phyloP scores from a whole-genome alignment of 176 grass and related monocot genomes.

The maize (Zea mays) region DNA sequence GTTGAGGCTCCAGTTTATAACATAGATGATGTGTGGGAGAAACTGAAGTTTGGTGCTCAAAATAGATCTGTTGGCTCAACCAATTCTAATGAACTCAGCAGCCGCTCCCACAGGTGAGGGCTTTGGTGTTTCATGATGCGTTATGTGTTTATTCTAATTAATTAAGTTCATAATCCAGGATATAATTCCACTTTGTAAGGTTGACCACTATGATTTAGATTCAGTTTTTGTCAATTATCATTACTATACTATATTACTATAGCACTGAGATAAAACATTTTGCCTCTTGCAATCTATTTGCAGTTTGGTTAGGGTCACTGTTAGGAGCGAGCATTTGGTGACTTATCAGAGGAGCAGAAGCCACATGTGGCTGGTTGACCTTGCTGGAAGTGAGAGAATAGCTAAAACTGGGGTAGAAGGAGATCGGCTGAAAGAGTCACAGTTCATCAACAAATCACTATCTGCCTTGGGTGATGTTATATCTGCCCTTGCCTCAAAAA shows the following conservation, averaged over 20 bases:
- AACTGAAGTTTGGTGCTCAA: slow-evolving; percentile 62
- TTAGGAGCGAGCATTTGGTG: slow-evolving; percentile 66
- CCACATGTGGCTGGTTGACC: slow-evolving; percentile 89
- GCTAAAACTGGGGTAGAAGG: slow-evolving; percentile 86
- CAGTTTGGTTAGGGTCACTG: slow-evolving; percentile 87
- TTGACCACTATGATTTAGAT: slow-evolving; percentile 8
- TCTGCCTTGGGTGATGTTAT: slow-evolving; percentile 95
- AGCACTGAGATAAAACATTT: slow-evolving; percentile 23
- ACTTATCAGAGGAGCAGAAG: slow-evolving; percentile 63
- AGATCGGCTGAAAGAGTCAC: slow-evolving; percentile 81
- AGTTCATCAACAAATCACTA: slow-evolving; percentile 93
- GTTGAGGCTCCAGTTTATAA: slow-evolving; percentile 60
- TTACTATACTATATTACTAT: not conserved
- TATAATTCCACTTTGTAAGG: not conserved
- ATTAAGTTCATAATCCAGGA: slow-evolving; percentile 23
- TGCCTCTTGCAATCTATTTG: slow-evolving; percentile 7
- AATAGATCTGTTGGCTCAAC: slow-evolving; percentile 95
- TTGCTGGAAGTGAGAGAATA: slow-evolving; percentile 87
- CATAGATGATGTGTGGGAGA: slow-evolving; percentile 78
- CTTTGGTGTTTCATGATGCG: not conserved
- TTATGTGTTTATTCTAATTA: slow-evolving; percentile 1
- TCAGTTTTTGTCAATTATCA: not conserved
- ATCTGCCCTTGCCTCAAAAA: slow-evolving; percentile 85
- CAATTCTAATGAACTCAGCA: slow-evolving; percentile 84
- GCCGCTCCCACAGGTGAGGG: slow-evolving; percentile 81